Percentiles rank a stretch among this genome's conserved stretches.
Evolutionary conservation across 2,329 filamentous ascomycete genomes (phyloP).

Genomic region (Grosmannia huntii): DNA sequence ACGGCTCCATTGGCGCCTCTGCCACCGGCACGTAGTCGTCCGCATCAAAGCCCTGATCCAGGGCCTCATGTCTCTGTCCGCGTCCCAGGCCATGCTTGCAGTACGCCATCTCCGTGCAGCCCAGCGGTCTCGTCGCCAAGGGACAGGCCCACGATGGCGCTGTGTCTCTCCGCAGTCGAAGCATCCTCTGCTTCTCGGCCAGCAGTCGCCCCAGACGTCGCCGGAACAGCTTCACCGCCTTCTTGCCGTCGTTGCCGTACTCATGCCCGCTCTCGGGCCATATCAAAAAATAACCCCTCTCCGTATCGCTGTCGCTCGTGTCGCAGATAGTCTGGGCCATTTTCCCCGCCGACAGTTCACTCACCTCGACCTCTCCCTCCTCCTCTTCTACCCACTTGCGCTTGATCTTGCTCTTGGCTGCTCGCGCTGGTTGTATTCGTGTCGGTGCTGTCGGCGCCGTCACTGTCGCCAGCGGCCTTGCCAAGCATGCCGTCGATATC

Average conservation of each 20-base stretch:
- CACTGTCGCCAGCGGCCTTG: too few relatives aligned
- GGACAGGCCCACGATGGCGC: neutral
- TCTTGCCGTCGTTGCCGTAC: neutral
- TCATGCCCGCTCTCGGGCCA: neutral
- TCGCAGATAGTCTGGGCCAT: neutral
- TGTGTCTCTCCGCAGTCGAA: neutral
- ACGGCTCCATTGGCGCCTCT: neutral
- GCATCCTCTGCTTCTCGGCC: neutral
- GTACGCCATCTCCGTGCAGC: neutral
- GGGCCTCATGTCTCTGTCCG: neutral
- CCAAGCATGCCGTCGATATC: too few relatives aligned
- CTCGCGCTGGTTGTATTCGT: constrained; percentile 2
- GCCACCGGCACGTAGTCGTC: neutral
- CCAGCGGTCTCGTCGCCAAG: neutral
- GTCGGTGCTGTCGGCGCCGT: neutral
- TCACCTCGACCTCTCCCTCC: neutral
- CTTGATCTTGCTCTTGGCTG: neutral
- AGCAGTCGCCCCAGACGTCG: neutral
- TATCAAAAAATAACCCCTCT: neutral
- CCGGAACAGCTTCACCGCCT: neutral
- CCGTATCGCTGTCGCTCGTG: neutral
- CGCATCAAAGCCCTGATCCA: too few relatives aligned
- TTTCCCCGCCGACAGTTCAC: too few relatives aligned
- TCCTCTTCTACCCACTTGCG: neutral
- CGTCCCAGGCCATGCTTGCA: neutral